Evolutionary conservation across 306 rosid species (phyloP), one percentile per base, ranked within the genome.

Genomic region (Cajanus cajan): DNA sequence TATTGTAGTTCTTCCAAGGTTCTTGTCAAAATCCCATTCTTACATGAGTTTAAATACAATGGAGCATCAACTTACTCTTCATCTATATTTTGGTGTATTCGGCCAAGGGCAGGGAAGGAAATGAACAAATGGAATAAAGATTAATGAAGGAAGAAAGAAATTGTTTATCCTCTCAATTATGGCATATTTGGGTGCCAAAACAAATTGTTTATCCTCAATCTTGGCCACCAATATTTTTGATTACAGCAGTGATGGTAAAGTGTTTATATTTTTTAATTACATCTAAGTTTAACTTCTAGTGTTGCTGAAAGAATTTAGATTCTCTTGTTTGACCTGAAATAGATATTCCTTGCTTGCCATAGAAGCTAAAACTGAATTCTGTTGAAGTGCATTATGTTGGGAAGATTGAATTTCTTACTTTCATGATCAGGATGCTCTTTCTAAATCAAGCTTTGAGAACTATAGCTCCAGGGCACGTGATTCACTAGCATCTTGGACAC

Each of bases 391-490:
- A 57, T 16, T 74, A 19, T 69, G 21, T 55, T 73, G 73, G 47
- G 34, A 50, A 68, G 3, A 48, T 57, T 67, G 64, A 65, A 59
- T 76, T 22, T 76, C 19, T 66, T 80, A 47, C 36, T 50, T 84
- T 82, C 68, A 68, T 78, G 73, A 75, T 78, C 85, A 94, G 98
- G 96, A 92, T 68, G 93, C 98, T 80, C 98, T 94, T 80, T 84
- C 86, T 80, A 89, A 88, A 83, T 90, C 96, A 71, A 92, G 61
- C 72, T 89, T 94, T 68, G 97, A 91, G 87, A 90, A 61, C 83
- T 94, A 92, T 43, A 90, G 98, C 86, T 80, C 96, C 33, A 89
- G 70, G 88, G 85, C 94, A 28, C 92, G 97, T 52, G 97, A 92
- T 82, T 94, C 98, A 33, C 76, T 94, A 44, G 86, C 98, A 73